Percentiles rank a stretch among this genome's conserved stretches.
Evolutionary conservation across 1,284 basidiomycete species (phyloP).

Genomic region (Boletellus sp.): DNA sequence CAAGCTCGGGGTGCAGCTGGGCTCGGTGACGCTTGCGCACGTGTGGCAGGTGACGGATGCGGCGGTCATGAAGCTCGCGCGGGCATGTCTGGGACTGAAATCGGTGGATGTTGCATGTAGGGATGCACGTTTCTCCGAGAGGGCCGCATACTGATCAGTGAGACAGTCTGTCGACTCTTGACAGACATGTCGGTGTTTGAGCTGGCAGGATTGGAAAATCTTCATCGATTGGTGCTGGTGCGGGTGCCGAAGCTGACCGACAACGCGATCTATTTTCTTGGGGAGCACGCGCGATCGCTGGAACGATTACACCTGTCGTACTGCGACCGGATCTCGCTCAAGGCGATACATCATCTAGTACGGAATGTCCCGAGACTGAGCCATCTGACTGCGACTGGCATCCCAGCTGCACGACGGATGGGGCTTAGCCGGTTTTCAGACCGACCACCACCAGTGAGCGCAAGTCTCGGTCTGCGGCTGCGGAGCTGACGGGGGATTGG

Average conservation of each 20-base stretch:
- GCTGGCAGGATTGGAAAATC: slow-evolving; percentile 67
- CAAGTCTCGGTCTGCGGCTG: slow-evolving; percentile 7
- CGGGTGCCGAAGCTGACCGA: slow-evolving; percentile 68
- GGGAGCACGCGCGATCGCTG: slow-evolving; percentile 64
- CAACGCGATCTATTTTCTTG: slow-evolving; percentile 61
- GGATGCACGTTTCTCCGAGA: slow-evolving; percentile 20
- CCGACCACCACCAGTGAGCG: slow-evolving; percentile 60
- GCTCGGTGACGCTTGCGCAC: slow-evolving; percentile 81
- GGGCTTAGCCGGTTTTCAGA: slow-evolving; percentile 84
- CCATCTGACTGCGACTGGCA: slow-evolving; percentile 80
- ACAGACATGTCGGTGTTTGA: slow-evolving; percentile 87
- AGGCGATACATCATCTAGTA: slow-evolving; percentile 75
- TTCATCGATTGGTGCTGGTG: slow-evolving; percentile 80
- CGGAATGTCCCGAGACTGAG: slow-evolving; percentile 62
- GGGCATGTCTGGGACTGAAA: slow-evolving; percentile 71
- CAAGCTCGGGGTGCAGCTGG: slow-evolving; percentile 73
- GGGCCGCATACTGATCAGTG: slow-evolving; percentile 14
- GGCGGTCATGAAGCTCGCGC: slow-evolving; percentile 69
- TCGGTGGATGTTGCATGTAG: slow-evolving; percentile 88
- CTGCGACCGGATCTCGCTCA: slow-evolving; percentile 79
- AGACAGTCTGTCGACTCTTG: slow-evolving; percentile 70
- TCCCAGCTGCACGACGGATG: slow-evolving; percentile 69
- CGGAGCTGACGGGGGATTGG: slow-evolving; percentile 14
- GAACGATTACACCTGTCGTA: slow-evolving; percentile 88
- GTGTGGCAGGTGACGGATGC: slow-evolving; percentile 78